Conservation (phyloP, 2,329 filamentous ascomycete genomes). For the Stachybotrys elegans region DNA sequence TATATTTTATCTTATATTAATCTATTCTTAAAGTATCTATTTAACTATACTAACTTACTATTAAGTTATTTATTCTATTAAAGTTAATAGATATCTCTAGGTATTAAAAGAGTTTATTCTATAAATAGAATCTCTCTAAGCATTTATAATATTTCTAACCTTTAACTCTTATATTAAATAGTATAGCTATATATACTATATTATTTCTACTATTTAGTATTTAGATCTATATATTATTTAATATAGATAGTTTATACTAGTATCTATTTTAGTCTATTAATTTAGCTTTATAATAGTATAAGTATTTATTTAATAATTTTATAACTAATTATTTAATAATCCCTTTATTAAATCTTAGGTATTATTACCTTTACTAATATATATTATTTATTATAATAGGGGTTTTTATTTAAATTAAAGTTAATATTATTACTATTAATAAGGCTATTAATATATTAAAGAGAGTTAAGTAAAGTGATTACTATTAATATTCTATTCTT, state of each 20-base stretch:
- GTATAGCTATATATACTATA: not conserved
- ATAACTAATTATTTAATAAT: not conserved
- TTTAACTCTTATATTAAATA: too few species aligned
- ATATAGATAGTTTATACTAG: conserved; percentile 3
- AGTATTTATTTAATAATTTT: conserved; percentile 3
- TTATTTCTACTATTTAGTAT: not conserved
- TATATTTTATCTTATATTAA: not conserved
- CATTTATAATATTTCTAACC: not conserved
- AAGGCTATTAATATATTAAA: not conserved
- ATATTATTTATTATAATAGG: not conserved
- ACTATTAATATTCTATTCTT: not conserved
- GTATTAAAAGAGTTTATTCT: not conserved
- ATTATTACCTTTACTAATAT: not conserved
- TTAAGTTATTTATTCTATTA: not conserved
- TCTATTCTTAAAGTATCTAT: not conserved
- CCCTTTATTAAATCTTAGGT: not conserved
- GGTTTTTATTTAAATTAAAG: not conserved
- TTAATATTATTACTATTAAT: not conserved
- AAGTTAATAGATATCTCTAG: not conserved
- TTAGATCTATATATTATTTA: not conserved
- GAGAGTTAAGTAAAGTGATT: not conserved
- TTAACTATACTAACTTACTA: not conserved
- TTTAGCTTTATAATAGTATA: conserved; percentile 1
- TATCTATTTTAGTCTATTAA: conserved; percentile 2
- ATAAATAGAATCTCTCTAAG: not conserved